phyloP scores from a whole-genome alignment of 306 rosid genomes.

The Coriaria nepalensis region DNA sequence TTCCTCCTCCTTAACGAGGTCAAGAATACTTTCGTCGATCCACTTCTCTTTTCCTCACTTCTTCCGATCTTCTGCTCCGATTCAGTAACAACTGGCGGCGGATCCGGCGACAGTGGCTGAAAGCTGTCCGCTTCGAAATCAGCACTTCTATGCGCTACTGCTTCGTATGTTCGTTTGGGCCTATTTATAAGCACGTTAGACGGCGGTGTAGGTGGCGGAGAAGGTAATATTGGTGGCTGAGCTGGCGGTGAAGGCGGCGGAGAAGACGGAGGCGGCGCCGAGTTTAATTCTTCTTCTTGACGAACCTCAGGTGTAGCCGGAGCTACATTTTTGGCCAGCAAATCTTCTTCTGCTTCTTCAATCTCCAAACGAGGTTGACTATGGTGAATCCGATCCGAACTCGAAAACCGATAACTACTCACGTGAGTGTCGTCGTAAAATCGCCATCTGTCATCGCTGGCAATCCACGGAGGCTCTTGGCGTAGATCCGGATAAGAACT shows the following conservation, averaged over 20 bases:
- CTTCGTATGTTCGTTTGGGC: conserved; percentile 23
- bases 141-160: conserved; percentile 4
- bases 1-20: conserved; percentile 34
- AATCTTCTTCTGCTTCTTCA: conserved; percentile 14
- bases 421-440: conserved; percentile 53
- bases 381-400: conserved; percentile 18
- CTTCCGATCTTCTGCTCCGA: conserved; percentile 22
- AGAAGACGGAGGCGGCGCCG: conserved; percentile 6
- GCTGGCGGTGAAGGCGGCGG: conserved; percentile 13
- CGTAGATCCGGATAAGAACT: conserved; percentile 87
- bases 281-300: conserved; percentile 14
- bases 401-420: conserved; percentile 17
- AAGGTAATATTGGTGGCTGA: conserved; percentile 5
- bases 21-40: conserved; percentile 45
- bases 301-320: conserved; percentile 27
- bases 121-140: conserved; percentile 6
- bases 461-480: conserved; percentile 38
- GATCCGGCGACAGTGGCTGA: conserved; percentile 9
- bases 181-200: conserved; percentile 6
- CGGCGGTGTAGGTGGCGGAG: conserved; percentile 12
- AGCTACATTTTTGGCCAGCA: conserved; percentile 15
- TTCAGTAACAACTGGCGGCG: conserved; percentile 8
- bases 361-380: conserved; percentile 19
- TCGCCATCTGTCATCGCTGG: conserved; percentile 44
- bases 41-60: conserved; percentile 31